phyloP scores from a whole-genome alignment of 2,329 filamentous ascomycete species.

The Pseudocercospora eumusae region DNA sequence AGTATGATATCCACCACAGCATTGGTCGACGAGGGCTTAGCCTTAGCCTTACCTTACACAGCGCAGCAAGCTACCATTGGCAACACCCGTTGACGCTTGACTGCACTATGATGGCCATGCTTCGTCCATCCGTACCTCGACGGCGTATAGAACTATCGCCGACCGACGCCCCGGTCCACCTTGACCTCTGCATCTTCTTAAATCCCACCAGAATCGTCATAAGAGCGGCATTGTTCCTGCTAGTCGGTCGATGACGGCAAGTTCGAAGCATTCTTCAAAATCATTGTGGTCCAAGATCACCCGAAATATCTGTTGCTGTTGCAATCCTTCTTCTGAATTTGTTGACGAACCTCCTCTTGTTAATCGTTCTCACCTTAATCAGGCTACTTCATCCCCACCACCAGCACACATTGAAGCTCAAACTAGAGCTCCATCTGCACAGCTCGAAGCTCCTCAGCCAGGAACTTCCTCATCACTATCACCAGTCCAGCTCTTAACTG shows the following conservation, averaged over 20 bases:
- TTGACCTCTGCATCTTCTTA: background rate
- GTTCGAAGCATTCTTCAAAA: background rate
- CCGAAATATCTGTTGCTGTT: conserved; percentile 12
- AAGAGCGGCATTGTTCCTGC: conserved; percentile 9
- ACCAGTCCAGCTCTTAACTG: background rate
- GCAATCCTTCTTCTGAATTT: background rate
- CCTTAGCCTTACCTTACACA: no score
- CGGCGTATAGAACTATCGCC: background rate
- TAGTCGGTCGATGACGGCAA: conserved; percentile 5
- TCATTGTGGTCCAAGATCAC: conserved; percentile 12
- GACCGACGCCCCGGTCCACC: conserved; percentile 6
- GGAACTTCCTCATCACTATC: background rate
- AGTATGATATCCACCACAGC: background rate
- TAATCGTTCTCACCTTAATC: background rate
- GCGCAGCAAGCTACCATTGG: background rate
- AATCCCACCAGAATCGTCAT: background rate
- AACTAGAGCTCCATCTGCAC: background rate
- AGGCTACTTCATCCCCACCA: background rate
- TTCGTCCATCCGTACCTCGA: background rate
- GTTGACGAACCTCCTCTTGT: background rate
- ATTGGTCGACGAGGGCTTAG: background rate
- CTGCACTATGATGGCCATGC: background rate
- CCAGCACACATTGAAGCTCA: background rate
- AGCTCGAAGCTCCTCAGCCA: background rate
- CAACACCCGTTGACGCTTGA: background rate